These are phyloP conservation scores for Penicillium maclennaniae DNA, from an alignment of 495 filamentous ascomycete genomes.

Conservation along the genomic window DNA sequence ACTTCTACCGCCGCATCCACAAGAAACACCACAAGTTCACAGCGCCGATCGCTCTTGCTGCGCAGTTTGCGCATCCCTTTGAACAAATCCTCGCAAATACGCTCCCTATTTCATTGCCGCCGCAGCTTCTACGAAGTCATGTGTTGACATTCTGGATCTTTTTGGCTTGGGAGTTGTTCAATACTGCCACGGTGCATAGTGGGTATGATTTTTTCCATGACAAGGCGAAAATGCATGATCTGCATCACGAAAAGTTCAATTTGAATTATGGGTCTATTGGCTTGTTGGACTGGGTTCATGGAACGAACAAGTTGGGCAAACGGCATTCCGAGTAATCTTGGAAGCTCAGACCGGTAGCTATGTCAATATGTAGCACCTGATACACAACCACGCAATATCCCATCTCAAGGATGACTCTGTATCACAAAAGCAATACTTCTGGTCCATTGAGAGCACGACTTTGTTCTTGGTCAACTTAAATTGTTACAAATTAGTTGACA, in stretches of 20 bases:
- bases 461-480: too few species aligned
- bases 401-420: too few species aligned
- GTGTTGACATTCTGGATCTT: constrained; percentile 52
- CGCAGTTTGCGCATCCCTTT: constrained; percentile 56
- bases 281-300: constrained; percentile 36
- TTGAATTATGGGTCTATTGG: constrained; percentile 36
- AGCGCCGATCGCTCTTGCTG: constrained; percentile 53
- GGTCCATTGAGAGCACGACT: too few species aligned
- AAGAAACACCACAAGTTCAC: constrained; percentile 57
- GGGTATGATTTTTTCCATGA: constrained; percentile 50
- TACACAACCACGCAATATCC: not conserved
- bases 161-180: constrained; percentile 41
- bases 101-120: constrained; percentile 50
- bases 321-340: constrained; percentile 12
- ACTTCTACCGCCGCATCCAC: constrained; percentile 50
- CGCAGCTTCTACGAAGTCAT: constrained; percentile 44
- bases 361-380: not conserved
- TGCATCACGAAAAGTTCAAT: constrained; percentile 45
- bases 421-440: too few species aligned
- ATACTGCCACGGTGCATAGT: constrained; percentile 51
- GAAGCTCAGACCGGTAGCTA: not conserved
- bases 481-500: too few species aligned
- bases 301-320: constrained; percentile 29
- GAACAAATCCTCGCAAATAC: constrained; percentile 55
- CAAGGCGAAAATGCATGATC: constrained; percentile 49